Evolutionary conservation across 1,284 basidiomycete genomes (phyloP).

Genomic region (Sporisorium graminicola): DNA sequence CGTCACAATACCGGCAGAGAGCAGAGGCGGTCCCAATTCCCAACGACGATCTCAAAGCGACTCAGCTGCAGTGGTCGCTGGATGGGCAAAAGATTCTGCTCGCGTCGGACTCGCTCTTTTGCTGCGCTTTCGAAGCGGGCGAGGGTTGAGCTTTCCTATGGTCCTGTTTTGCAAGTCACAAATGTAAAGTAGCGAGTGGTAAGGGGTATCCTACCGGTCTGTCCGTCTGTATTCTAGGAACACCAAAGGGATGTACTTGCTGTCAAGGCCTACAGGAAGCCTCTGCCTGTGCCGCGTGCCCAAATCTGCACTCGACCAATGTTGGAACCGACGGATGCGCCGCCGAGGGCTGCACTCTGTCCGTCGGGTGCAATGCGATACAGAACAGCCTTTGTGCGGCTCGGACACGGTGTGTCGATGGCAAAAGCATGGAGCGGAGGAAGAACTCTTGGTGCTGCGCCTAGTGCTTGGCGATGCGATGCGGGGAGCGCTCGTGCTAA

Average conservation of each 20-base stretch:
- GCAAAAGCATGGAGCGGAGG: conserved; percentile 44
- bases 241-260: neutral
- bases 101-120: conserved; percentile 80
- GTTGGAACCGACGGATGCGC: conserved; percentile 28
- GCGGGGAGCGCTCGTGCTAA: conserved; percentile 24
- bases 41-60: conserved; percentile 67
- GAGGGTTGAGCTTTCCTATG: conserved; percentile 7
- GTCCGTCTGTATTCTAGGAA: conserved; percentile 19
- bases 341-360: conserved; percentile 43
- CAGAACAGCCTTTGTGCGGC: conserved; percentile 39
- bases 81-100: conserved; percentile 83
- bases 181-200: conserved; percentile 15
- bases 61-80: conserved; percentile 82
- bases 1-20: conserved; percentile 27
- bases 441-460: neutral
- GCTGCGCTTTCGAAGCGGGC: conserved; percentile 73
- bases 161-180: neutral
- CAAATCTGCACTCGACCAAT: conserved; percentile 47
- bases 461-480: neutral
- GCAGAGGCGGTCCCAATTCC: conserved; percentile 56
- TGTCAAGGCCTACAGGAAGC: conserved; percentile 24
- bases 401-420: conserved; percentile 50
- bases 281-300: conserved; percentile 50
- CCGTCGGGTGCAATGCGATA: conserved; percentile 52
- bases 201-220: neutral